These are phyloP conservation scores for Cryptococcus sp. DNA, from an alignment of 1,284 basidiomycete species.

Conservation along the genomic window DNA sequence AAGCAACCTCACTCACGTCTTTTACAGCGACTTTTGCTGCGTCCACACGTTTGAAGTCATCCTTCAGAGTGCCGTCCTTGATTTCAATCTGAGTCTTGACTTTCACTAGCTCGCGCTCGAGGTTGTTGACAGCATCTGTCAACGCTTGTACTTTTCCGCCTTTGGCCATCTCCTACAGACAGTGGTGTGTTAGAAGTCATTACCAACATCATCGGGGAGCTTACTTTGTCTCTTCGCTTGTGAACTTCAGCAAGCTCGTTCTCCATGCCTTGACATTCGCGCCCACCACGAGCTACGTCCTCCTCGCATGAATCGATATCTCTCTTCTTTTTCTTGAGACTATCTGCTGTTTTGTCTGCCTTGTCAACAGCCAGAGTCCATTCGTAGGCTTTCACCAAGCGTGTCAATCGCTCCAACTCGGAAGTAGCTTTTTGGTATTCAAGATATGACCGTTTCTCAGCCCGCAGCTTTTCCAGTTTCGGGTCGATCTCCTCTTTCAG, in stretches of 20 bases:
- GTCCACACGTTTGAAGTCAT: slow-evolving; percentile 71
- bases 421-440: slow-evolving; percentile 86
- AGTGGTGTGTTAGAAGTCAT: background rate
- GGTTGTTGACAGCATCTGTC: slow-evolving; percentile 72
- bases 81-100: slow-evolving; percentile 84
- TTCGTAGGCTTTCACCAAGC: slow-evolving; percentile 84
- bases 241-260: slow-evolving; percentile 67
- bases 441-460: slow-evolving; percentile 86
- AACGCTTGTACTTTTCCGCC: slow-evolving; percentile 78
- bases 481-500: slow-evolving; percentile 91
- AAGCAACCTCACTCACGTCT: slow-evolving; percentile 57
- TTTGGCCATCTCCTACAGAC: slow-evolving; percentile 60
- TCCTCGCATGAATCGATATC: slow-evolving; percentile 48
- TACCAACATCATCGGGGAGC: background rate
- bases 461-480: slow-evolving; percentile 86
- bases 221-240: slow-evolving; percentile 60
- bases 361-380: slow-evolving; percentile 74
- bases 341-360: slow-evolving; percentile 52
- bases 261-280: slow-evolving; percentile 58
- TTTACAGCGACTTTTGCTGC: slow-evolving; percentile 62
- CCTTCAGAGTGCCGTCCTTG: slow-evolving; percentile 71
- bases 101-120: slow-evolving; percentile 85
- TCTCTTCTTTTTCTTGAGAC: slow-evolving; percentile 43
- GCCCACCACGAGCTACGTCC: slow-evolving; percentile 55
- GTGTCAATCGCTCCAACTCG: slow-evolving; percentile 86